These are phyloP conservation scores for Trichoderma pleuroti DNA, from an alignment of 2,329 filamentous ascomycete species.

Conservation along the genomic window DNA sequence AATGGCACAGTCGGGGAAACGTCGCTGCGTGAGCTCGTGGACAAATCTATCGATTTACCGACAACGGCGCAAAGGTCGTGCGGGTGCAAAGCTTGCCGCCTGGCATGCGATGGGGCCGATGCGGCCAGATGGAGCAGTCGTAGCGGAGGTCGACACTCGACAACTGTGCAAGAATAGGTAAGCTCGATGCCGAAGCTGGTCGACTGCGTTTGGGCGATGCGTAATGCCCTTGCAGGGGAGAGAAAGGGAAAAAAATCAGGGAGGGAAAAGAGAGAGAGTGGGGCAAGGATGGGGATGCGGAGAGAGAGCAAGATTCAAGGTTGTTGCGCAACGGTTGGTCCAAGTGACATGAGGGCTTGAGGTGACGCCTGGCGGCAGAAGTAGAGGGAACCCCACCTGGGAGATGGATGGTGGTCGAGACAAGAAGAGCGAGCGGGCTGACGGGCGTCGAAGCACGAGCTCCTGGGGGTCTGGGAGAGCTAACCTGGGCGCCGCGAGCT, in stretches of 20 bases:
- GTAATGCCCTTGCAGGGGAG: background rate
- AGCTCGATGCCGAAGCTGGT: constrained; percentile 6
- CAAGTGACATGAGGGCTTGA: constrained; percentile 16
- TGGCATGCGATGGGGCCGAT: constrained; percentile 13
- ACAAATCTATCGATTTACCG: constrained; percentile 4
- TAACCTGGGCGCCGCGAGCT: constrained; percentile 5
- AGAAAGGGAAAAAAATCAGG: background rate
- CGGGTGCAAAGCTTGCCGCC: constrained; percentile 11
- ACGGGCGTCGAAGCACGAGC: constrained; percentile 17
- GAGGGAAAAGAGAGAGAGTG: constrained; percentile 1
- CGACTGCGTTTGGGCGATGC: background rate
- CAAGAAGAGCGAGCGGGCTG: constrained; percentile 24
- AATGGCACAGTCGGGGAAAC: background rate
- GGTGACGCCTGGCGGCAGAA: constrained; percentile 22
- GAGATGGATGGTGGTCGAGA: constrained; percentile 30
- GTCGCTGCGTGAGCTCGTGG: background rate
- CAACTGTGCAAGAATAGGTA: constrained; percentile 7
- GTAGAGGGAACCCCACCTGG: constrained; percentile 31
- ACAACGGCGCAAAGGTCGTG: constrained; percentile 11
- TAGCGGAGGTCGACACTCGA: constrained; percentile 1
- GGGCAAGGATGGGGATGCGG: constrained; percentile 16
- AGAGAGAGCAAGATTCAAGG: constrained; percentile 14
- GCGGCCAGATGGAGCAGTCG: constrained; percentile 6
- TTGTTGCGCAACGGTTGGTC: constrained; percentile 19
- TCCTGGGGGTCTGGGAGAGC: constrained; percentile 9